Evolutionary conservation across 2,329 filamentous ascomycete genomes (phyloP).

Genomic region (Paraconiothyrium brasiliense): DNA sequence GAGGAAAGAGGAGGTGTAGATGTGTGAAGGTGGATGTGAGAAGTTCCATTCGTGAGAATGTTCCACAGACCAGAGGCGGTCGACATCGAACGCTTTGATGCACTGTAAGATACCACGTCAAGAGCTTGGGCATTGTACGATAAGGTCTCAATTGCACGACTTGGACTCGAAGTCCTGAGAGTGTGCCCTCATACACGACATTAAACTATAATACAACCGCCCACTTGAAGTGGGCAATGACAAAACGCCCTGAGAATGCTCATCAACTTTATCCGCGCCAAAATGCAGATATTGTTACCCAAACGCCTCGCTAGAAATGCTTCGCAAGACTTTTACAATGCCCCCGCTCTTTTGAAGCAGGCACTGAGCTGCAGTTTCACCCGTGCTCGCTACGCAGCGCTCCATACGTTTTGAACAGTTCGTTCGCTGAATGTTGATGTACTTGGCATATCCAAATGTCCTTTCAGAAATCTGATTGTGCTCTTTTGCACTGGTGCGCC

Average conservation of each 20-base stretch:
- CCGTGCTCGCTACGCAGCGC: neutral
- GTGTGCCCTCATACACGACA: neutral
- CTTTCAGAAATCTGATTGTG: neutral
- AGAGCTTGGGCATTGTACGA: neutral
- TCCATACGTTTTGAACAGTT: neutral
- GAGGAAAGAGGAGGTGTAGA: slow-evolving; percentile 25
- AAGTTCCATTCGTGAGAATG: neutral
- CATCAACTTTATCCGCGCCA: slow-evolving; percentile 24
- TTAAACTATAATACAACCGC: slow-evolving; percentile 29
- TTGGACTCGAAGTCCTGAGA: neutral
- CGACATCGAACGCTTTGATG: too few relatives aligned
- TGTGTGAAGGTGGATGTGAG: neutral
- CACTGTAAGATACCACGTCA: slow-evolving; percentile 1
- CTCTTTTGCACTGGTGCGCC: slow-evolving; percentile 3
- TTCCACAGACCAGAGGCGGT: neutral
- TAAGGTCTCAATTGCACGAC: slow-evolving; percentile 3
- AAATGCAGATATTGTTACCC: slow-evolving; percentile 35
- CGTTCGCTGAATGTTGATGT: neutral
- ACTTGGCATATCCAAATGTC: neutral
- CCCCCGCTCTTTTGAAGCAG: neutral
- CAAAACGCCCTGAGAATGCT: slow-evolving; percentile 37
- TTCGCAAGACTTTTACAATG: slow-evolving; percentile 21
- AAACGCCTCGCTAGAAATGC: slow-evolving; percentile 54
- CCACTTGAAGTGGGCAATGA: slow-evolving; percentile 6
- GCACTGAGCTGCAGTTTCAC: too few relatives aligned